Evolutionary conservation across 345 rosid genomes (phyloP), one percentile per base, ranked within the genome.

Genomic region (Gossypium sturtianum): DNA sequence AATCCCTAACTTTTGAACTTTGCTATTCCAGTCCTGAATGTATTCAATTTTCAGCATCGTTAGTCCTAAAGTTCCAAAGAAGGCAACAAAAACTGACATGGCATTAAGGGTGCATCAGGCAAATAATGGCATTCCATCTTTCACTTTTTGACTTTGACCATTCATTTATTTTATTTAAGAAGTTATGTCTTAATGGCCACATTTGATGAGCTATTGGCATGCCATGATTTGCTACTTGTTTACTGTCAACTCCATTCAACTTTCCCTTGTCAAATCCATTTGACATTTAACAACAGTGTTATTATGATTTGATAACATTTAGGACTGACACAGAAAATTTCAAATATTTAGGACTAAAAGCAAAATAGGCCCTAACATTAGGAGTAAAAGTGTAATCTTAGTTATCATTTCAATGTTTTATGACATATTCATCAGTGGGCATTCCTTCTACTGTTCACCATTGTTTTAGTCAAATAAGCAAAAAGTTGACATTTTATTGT

Each of bases 401-500:
- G 82, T 51, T 53, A 57, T 25, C 65, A 45, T 2, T 75, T 17
- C 43, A 56, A 20, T 62, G 22, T 17, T 60, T 69, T 9, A 1
- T 76, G 49, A 59, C 29, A 57, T 70, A 23, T 77, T 58, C 58
- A 54, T 66, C 69, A 59, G 34, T n/a, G 11, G 43, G 25, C 72
- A 34, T 11, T 66, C 51, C 52, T 77, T 53, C 41, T 3, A 70
- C 5, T 11, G 3, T 47, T 20, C 11, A 9, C 27, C 70, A 12
- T 53, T 12, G 52, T 23, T 67, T 29, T 64, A 58, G 52, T 15
- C 41, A 48, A 59, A 34, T 49, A 75, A 74, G 51, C 73, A 45
- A 15, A 56, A 53, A 70, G 9, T 70, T 67, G 68, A 59, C 38
- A 22, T 70, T 70, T 62, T 74, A 54, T 9, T 79, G 77, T 70